Evolutionary conservation across 2,329 filamentous ascomycete species (phyloP).

Genomic region (Monilinia polystroma): DNA sequence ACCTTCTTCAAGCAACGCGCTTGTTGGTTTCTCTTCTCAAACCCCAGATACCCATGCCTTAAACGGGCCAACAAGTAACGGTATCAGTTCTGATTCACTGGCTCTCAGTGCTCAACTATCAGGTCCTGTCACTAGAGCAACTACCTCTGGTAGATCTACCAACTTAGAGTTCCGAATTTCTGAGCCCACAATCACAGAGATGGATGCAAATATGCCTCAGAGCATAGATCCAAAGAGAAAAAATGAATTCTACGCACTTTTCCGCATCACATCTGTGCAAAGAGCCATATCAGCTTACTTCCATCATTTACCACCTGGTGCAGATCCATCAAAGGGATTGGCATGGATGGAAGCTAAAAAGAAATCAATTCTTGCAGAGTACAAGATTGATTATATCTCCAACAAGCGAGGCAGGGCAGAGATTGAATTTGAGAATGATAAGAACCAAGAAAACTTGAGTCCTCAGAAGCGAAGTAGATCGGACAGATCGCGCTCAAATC

Average conservation of each 20-base stretch:
- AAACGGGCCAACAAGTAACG: slow-evolving; percentile 1
- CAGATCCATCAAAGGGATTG: slow-evolving; percentile 13
- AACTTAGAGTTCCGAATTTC: slow-evolving; percentile 22
- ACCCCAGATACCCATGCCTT: background rate
- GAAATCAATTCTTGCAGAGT: slow-evolving; percentile 16
- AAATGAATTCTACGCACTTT: slow-evolving; percentile 34
- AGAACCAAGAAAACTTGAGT: slow-evolving; percentile 31
- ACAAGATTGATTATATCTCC: slow-evolving; percentile 5
- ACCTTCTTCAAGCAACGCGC: slow-evolving; percentile 27
- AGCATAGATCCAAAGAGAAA: slow-evolving; percentile 30
- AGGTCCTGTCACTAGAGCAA: background rate
- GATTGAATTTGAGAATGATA: slow-evolving; percentile 25
- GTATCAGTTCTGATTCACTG: background rate
- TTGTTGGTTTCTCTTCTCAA: slow-evolving; percentile 24
- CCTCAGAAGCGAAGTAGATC: slow-evolving; percentile 33
- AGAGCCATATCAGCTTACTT: slow-evolving; percentile 34
- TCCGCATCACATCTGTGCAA: slow-evolving; percentile 38
- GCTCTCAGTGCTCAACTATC: background rate
- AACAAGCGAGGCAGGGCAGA: slow-evolving; percentile 14
- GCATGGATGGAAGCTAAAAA: slow-evolving; percentile 19
- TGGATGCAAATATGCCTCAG: slow-evolving; percentile 30
- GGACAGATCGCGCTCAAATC: slow-evolving; percentile 10
- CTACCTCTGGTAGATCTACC: slow-evolving; percentile 17
- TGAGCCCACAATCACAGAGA: slow-evolving; percentile 31
- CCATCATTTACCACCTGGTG: slow-evolving; percentile 21